These are phyloP conservation scores for Chaetoceros muelleri DNA, from an alignment of 108 stramenopile genomes.

Conservation along the genomic window DNA sequence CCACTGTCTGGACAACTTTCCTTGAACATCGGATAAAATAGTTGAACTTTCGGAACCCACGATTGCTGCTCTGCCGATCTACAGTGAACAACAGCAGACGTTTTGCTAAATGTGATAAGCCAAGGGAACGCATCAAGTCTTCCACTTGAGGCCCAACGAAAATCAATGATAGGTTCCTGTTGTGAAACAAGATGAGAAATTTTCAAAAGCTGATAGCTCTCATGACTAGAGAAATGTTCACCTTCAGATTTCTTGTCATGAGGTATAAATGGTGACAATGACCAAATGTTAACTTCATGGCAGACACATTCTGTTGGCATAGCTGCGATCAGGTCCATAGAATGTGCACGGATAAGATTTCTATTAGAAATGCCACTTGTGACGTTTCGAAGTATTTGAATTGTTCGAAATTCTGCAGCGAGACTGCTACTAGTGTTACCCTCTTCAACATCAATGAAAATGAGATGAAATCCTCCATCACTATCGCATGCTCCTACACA, in stretches of 20 bases:
- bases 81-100: slow-evolving; percentile 38
- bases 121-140: slow-evolving; percentile 54
- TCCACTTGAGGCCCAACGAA: slow-evolving; percentile 51
- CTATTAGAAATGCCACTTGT: background rate
- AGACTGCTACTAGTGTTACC: background rate
- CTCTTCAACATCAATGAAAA: slow-evolving; percentile 26
- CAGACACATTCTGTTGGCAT: background rate
- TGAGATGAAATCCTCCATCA: slow-evolving; percentile 22
- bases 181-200: background rate
- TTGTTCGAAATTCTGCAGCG: background rate
- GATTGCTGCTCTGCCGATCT: slow-evolving; percentile 22
- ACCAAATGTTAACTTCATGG: background rate
- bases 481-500: slow-evolving; percentile 32
- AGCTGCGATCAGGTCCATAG: slow-evolving; percentile 3
- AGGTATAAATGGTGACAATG: slow-evolving; percentile 8
- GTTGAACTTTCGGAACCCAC: slow-evolving; percentile 36
- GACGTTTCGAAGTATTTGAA: background rate
- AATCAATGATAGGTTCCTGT: slow-evolving; percentile 26
- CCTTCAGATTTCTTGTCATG: slow-evolving; percentile 7
- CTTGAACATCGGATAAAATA: slow-evolving; percentile 22
- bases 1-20: background rate
- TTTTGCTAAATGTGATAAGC: slow-evolving; percentile 38
- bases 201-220: background rate
- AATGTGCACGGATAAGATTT: background rate
- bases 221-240: background rate